phyloP scores from a whole-genome alignment of 495 filamentous ascomycete species.

The Sphaerosporella brunnea region DNA sequence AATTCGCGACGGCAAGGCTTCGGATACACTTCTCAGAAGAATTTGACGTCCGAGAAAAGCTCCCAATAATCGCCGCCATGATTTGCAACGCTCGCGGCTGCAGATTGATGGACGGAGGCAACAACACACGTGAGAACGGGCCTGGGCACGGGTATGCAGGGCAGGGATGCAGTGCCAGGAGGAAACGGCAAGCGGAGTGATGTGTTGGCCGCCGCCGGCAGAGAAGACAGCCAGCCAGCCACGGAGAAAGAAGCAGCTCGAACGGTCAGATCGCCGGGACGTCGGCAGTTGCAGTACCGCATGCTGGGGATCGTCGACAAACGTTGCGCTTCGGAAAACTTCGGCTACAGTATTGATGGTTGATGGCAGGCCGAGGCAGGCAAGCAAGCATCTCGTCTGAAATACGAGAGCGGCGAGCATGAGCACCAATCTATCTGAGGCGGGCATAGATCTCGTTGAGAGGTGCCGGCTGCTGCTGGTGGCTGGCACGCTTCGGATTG shows the following conservation, averaged over 20 bases:
- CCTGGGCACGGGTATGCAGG: not conserved
- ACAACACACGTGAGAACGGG: conserved; percentile 3
- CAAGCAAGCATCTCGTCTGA: no score
- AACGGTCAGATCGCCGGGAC: not conserved
- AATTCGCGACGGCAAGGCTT: no score
- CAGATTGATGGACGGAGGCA: no score
- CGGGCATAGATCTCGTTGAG: not conserved
- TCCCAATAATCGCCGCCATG: no score
- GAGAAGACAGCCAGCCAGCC: conserved; percentile 7
- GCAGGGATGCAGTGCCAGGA: conserved; percentile 6
- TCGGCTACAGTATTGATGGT: conserved; percentile 1
- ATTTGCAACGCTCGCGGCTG: no score
- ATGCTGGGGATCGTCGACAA: not conserved
- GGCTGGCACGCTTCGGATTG: no score
- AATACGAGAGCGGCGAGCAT: no score
- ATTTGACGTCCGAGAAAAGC: no score
- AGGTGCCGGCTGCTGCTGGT: not conserved
- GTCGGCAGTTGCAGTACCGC: not conserved
- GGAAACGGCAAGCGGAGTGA: conserved; percentile 7
- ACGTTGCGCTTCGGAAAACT: conserved; percentile 1
- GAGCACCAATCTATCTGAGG: conserved; percentile 1
- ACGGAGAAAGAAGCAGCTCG: conserved; percentile 9
- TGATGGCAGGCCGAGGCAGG: no score
- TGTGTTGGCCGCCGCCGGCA: conserved; percentile 1
- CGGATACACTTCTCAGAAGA: no score